A percentile compares a stretch with the other conserved stretches of the same genome.
phyloP scores from a whole-genome alignment of 352 stramenopile genomes.

The Pythium coloratum region DNA sequence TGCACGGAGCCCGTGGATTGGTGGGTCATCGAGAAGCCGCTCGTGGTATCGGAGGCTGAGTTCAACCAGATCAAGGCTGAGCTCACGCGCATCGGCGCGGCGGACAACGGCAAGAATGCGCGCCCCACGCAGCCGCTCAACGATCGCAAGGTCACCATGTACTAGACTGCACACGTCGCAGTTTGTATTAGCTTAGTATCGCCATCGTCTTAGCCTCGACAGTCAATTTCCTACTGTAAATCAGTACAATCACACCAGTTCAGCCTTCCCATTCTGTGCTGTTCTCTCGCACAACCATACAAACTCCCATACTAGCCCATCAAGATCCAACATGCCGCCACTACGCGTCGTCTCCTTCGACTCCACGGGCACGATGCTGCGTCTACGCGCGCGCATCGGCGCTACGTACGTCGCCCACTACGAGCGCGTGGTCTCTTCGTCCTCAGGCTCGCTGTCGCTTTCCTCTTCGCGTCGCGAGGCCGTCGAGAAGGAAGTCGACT shows the following conservation, averaged over 20 bases:
- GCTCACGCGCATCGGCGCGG: constrained; percentile 3
- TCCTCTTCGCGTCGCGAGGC: constrained; percentile 3
- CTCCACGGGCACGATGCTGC: constrained; percentile 71
- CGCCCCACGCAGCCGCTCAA: constrained; percentile 27
- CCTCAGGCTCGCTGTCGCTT: constrained; percentile 26
- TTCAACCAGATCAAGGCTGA: constrained; percentile 29
- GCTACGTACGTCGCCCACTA: constrained; percentile 55
- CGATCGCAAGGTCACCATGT: constrained; percentile 17
- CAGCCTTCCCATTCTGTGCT: neutral
- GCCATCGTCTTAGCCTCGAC: neutral
- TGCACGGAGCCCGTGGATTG: constrained; percentile 61
- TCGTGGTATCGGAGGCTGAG: constrained; percentile 42
- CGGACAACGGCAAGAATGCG: constrained; percentile 17
- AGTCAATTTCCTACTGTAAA: neutral
- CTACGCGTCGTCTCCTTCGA: constrained; percentile 36
- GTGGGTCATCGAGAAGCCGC: constrained; percentile 57
- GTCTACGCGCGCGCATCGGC: constrained; percentile 42
- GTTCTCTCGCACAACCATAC: neutral
- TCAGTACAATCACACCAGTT: neutral
- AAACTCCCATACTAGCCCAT: neutral
- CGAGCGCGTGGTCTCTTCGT: constrained; percentile 23
- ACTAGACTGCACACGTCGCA: constrained; percentile 14
- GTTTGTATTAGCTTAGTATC: neutral
- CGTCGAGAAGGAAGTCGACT: constrained; percentile 13
- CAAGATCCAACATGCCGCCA: neutral